Percentiles rank a stretch among this genome's conserved stretches.
Conservation (phyloP, 2,329 filamentous ascomycete species). For the Fusarium sp. region DNA sequence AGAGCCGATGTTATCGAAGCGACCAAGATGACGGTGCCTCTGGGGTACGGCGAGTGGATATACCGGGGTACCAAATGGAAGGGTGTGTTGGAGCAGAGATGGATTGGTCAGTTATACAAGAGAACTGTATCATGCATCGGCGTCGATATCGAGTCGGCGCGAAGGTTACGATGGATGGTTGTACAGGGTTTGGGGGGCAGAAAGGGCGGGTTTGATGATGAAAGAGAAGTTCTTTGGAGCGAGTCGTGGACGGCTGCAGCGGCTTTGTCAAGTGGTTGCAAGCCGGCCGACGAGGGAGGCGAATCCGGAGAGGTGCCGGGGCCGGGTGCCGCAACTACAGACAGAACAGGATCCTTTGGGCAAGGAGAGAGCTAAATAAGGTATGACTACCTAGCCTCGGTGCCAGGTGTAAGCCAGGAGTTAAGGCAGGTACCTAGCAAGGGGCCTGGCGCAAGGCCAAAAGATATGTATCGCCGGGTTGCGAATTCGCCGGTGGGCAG, state of each 20-base stretch:
- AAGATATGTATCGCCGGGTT: constrained; percentile 29
- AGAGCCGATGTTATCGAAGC: constrained; percentile 15
- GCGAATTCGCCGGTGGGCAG: constrained; percentile 33
- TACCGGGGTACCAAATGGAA: constrained; percentile 4
- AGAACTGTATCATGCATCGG: constrained; percentile 35
- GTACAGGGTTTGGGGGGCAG: constrained; percentile 12
- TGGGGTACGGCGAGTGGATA: constrained; percentile 5
- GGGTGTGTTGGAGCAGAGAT: constrained; percentile 17
- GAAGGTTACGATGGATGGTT: constrained; percentile 12
- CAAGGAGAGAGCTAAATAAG: constrained; percentile 27
- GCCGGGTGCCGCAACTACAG: constrained; percentile 35
- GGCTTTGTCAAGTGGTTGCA: constrained; percentile 33
- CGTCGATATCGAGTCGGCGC: constrained; percentile 20
- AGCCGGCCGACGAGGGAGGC: constrained; percentile 38
- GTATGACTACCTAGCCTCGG: constrained; percentile 10
- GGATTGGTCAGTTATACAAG: constrained; percentile 30
- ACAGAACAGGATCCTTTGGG: constrained; percentile 12
- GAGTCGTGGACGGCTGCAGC: constrained; percentile 33
- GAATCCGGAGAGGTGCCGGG: constrained; percentile 38
- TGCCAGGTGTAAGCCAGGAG: constrained; percentile 17
- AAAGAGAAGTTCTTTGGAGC: constrained; percentile 22
- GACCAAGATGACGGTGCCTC: constrained; percentile 7
- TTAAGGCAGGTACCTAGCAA: constrained; percentile 13
- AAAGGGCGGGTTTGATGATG: constrained; percentile 18
- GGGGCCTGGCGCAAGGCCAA: constrained; percentile 7